Conservation (phyloP, 108 stramenopile genomes). For the Cyclotella baltica region DNA sequence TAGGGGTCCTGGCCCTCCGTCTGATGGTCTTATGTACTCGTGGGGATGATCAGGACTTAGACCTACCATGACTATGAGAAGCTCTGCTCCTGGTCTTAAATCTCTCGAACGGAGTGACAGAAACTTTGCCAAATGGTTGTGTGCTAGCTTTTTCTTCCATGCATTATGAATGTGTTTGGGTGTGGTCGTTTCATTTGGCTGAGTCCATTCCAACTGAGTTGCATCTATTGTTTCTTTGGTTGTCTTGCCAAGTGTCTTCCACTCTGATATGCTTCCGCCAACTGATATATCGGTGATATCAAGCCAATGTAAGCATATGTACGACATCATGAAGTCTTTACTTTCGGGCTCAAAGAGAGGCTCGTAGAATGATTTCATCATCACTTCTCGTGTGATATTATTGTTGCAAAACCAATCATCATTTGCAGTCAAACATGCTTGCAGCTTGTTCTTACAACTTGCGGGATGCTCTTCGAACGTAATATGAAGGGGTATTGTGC, state of each 20-base stretch:
- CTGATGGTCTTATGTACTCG: conserved; percentile 18
- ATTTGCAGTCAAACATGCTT: neutral
- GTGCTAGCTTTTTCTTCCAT: conserved; percentile 41
- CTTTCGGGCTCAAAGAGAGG: conserved; percentile 35
- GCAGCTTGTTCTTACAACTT: conserved; percentile 25
- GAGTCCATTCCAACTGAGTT: neutral
- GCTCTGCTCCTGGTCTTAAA: conserved; percentile 45
- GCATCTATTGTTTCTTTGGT: neutral
- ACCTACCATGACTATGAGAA: conserved; percentile 48
- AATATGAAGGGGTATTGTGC: conserved; percentile 20
- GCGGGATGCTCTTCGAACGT: conserved; percentile 50
- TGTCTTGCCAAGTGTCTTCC: conserved; percentile 35
- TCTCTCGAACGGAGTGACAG: conserved; percentile 39
- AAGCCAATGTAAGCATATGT: conserved; percentile 50
- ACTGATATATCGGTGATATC: conserved; percentile 28
- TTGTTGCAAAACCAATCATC: neutral
- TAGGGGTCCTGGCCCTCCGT: conserved; percentile 14
- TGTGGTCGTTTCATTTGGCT: conserved; percentile 18
- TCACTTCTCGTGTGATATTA: neutral
- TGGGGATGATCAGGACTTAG: too few species aligned
- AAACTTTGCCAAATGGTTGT: conserved; percentile 42
- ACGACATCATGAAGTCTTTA: conserved; percentile 44
- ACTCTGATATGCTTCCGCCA: conserved; percentile 18
- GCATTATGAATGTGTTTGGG: conserved; percentile 22
- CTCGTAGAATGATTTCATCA: conserved; percentile 23